Conservation (phyloP, 257 asterid genomes). For the Nemophila menziesii region DNA sequence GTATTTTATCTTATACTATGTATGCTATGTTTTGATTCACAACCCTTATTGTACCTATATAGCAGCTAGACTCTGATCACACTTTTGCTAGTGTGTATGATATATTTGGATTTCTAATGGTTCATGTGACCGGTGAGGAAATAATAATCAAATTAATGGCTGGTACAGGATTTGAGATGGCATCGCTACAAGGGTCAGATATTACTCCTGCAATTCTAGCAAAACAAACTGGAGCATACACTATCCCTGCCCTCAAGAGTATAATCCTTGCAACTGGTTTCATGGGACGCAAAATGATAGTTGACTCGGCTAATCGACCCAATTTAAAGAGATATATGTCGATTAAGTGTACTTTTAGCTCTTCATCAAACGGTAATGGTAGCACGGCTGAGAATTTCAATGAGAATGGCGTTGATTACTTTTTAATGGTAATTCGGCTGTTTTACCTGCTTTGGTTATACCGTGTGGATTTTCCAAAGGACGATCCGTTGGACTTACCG, state of each 20-base stretch:
- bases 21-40: too few relatives aligned
- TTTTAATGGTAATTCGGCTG: too few relatives aligned
- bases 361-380: constrained; percentile 84
- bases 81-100: too few relatives aligned
- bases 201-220: constrained; percentile 55
- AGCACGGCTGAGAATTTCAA: constrained; percentile 73
- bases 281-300: constrained; percentile 37
- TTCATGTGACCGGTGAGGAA: too few relatives aligned
- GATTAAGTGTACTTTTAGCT: constrained; percentile 54
- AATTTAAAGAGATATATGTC: constrained; percentile 20
- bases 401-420: constrained; percentile 70
- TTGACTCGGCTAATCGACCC: constrained; percentile 17
- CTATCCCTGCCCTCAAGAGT: constrained; percentile 36
- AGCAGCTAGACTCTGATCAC: too few relatives aligned
- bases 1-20: too few relatives aligned
- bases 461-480: too few relatives aligned
- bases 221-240: constrained; percentile 36
- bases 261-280: constrained; percentile 31
- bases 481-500: too few relatives aligned
- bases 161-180: constrained; percentile 23
- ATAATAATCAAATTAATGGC: neutral
- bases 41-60: too few relatives aligned
- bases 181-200: constrained; percentile 58
- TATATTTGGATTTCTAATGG: too few relatives aligned
- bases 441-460: too few relatives aligned